These are phyloP conservation scores for Rhododendron simsii DNA, from an alignment of 148 eudicot genomes.

Conservation along the genomic window DNA sequence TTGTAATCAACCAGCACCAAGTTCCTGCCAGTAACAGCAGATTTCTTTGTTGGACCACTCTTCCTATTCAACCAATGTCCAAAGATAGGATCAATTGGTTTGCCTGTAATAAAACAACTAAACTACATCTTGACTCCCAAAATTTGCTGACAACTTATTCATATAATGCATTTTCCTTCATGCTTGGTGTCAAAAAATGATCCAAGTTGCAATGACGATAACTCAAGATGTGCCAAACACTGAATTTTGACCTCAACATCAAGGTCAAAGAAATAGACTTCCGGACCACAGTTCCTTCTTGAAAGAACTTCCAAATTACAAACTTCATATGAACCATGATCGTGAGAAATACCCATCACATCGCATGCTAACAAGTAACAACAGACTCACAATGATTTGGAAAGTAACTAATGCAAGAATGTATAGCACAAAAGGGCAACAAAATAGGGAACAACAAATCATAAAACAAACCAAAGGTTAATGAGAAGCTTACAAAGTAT, in stretches of 20 bases:
- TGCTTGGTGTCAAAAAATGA: neutral
- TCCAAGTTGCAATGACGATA: neutral
- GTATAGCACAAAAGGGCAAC: neutral
- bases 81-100: neutral
- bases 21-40: neutral
- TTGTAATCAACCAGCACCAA: neutral
- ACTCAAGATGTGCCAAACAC: neutral
- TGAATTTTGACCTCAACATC: neutral
- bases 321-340: neutral
- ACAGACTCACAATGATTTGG: neutral
- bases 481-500: slow-evolving; percentile 58
- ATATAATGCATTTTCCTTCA: neutral
- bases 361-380: neutral
- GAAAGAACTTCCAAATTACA: neutral
- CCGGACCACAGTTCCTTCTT: neutral
- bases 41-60: neutral
- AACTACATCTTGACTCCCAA: neutral
- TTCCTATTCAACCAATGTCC: neutral
- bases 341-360: no score
- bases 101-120: neutral
- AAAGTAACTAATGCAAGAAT: neutral
- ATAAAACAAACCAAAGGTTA: slow-evolving; percentile 2
- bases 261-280: neutral
- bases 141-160: neutral
- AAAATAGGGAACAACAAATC: neutral